Evolutionary conservation across 352 stramenopile species (phyloP), one percentile per base, ranked within the genome.

Genomic region (Phytophthora kernoviae): DNA sequence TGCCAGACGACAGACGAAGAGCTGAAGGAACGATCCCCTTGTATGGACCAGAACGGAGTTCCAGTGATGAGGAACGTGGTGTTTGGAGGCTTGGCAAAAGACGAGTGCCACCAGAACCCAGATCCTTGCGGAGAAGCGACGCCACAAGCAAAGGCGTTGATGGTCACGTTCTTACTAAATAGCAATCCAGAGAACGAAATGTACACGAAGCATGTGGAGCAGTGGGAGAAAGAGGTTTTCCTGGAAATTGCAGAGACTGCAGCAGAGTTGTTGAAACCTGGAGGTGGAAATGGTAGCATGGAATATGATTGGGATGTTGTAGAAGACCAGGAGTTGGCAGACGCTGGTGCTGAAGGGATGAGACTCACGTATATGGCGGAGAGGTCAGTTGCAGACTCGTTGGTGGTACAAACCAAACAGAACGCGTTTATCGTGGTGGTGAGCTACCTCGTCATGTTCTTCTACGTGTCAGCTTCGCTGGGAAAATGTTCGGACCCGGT

Each of bases 401-500:
- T 97, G 4, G 58, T 78, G 11, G 81, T 94, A n/a, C 87, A 96
- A 58, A 94, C 84, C 18, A 81, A 76, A 20, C 83, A 96, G 51
- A 97, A 97, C 58, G 84, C 86, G 4, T 96, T 95, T 61, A 84
- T 97, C 39, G 85, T 96, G 21, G 73, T 81, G 1, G 60, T 93
- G n/a, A 94, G 80, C 54, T 97, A 97, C 60, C 18, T 85, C n/a
- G 81, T 90, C 24, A 97, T 97, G 90, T 96, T 97, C 58, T 39
- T 94, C 4, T 97, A 97, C 67, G 86, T 97, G 20, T 91, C 87
- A 10, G 70, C 91, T 18, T 91, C 88, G 24, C 70, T 97, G 12
- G 90, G 90, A 32, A 88, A 81, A 48, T 87, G 79, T 39, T 71
- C 59, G 5, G 71, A 95, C 45, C 73, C 78, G 0, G 62, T 95